These are phyloP conservation scores for Phytophthora constricta DNA, from an alignment of 352 stramenopile species.

Conservation along the genomic window DNA sequence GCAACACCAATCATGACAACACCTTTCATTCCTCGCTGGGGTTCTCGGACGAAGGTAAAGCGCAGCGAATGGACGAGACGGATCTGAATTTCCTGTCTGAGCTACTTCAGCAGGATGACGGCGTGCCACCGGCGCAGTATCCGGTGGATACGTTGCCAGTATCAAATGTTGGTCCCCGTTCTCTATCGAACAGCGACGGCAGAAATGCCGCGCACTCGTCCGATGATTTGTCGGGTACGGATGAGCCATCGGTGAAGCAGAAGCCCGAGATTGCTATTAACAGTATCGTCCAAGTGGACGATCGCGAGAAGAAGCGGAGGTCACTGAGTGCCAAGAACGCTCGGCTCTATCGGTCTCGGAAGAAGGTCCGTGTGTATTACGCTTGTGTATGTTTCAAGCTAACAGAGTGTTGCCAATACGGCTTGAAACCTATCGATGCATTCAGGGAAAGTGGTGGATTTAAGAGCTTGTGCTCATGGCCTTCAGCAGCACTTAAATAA, in stretches of 20 bases:
- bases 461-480: slow-evolving; percentile 27
- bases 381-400: too few relatives aligned
- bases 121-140: not conserved
- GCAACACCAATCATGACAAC: not conserved
- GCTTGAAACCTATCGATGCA: too few relatives aligned
- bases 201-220: not conserved
- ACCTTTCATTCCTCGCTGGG: not conserved
- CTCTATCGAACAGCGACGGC: not conserved
- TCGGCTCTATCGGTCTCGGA: slow-evolving; percentile 46
- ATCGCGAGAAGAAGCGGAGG: slow-evolving; percentile 37
- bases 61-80: slow-evolving; percentile 21
- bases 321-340: slow-evolving; percentile 47
- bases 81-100: slow-evolving; percentile 56
- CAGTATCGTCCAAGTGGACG: slow-evolving; percentile 7
- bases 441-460: slow-evolving; percentile 25
- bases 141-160: not conserved
- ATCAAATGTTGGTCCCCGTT: not conserved
- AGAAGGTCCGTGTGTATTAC: slow-evolving; percentile 41
- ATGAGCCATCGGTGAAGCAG: not conserved
- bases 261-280: not conserved
- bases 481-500: slow-evolving; percentile 33
- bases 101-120: slow-evolving; percentile 51
- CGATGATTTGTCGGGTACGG: not conserved
- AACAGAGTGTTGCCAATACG: too few relatives aligned
- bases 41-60: not conserved